Conservation (phyloP, 768 basidiomycete species). For the Rhizopogon roseolus region DNA sequence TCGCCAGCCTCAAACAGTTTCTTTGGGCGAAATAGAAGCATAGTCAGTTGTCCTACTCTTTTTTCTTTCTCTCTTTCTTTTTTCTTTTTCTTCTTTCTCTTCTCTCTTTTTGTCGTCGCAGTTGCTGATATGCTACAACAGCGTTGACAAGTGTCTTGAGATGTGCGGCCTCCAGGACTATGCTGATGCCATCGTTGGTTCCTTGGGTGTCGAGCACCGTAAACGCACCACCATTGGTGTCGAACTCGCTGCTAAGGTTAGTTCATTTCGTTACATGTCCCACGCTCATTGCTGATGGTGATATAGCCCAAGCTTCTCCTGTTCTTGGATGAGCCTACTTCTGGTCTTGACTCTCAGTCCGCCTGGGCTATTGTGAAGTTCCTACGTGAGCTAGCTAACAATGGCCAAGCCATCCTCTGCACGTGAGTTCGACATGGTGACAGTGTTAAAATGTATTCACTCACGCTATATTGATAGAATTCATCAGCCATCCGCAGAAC, state of each 20-base stretch:
- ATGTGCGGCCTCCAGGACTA: slow-evolving; percentile 80
- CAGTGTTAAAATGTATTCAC: not conserved
- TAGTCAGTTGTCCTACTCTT: slow-evolving; percentile 29
- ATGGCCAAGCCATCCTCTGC: slow-evolving; percentile 86
- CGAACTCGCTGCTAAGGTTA: slow-evolving; percentile 84
- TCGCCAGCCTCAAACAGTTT: slow-evolving; percentile 64
- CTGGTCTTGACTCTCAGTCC: slow-evolving; percentile 56
- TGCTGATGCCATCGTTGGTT: slow-evolving; percentile 77
- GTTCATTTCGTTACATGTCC: slow-evolving; percentile 49
- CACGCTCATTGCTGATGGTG: slow-evolving; percentile 10
- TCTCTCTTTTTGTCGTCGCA: not conserved
- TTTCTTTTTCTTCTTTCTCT: too few relatives aligned
- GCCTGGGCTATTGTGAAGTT: slow-evolving; percentile 83
- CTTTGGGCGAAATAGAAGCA: slow-evolving; percentile 68
- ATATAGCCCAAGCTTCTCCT: slow-evolving; percentile 21
- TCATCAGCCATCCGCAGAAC: slow-evolving; percentile 79
- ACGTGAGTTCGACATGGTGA: slow-evolving; percentile 29
- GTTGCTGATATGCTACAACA: not conserved
- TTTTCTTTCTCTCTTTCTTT: not conserved
- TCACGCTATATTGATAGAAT: slow-evolving; percentile 29
- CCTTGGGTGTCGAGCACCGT: slow-evolving; percentile 61
- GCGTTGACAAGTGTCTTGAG: slow-evolving; percentile 76
- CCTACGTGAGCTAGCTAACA: slow-evolving; percentile 76
- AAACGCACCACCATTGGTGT: slow-evolving; percentile 91
- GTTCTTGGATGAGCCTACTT: slow-evolving; percentile 42